Evolutionary conservation across 2,329 filamentous ascomycete genomes (phyloP).

Genomic region (Aureobasidium sp.): DNA sequence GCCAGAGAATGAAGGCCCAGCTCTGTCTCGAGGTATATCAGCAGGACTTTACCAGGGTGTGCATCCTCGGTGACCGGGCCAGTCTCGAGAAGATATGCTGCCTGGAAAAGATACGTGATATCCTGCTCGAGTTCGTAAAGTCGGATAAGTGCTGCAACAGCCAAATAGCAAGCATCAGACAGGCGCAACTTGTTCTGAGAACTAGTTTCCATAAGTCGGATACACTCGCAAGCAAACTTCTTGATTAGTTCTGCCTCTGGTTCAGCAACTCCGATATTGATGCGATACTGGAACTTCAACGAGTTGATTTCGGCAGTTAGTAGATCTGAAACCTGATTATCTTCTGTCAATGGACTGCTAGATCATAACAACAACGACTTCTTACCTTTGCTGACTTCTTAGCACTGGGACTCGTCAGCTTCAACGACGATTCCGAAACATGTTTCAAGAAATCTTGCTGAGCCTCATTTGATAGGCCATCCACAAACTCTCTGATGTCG

Average conservation of each 20-base stretch:
- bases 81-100: constrained; percentile 26
- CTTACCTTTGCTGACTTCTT: neutral
- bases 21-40: constrained; percentile 30
- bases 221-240: constrained; percentile 22
- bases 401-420: neutral
- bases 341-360: neutral
- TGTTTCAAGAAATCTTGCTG: constrained; percentile 6
- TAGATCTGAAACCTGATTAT: constrained; percentile 16
- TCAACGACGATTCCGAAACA: neutral
- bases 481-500: constrained; percentile 14
- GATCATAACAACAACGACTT: fast-evolving
- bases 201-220: constrained; percentile 22
- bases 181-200: constrained; percentile 20
- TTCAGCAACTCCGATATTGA: constrained; percentile 15
- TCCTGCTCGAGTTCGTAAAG: constrained; percentile 21
- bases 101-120: constrained; percentile 24
- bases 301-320: constrained; percentile 21
- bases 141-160: constrained; percentile 27
- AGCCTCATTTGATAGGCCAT: neutral
- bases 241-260: constrained; percentile 18
- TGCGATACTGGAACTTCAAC: constrained; percentile 22
- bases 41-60: constrained; percentile 29
- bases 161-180: constrained; percentile 28
- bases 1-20: constrained; percentile 29
- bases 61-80: constrained; percentile 16